phyloP scores from a whole-genome alignment of 179 eudicot genomes.

The Beta corolliflora region DNA sequence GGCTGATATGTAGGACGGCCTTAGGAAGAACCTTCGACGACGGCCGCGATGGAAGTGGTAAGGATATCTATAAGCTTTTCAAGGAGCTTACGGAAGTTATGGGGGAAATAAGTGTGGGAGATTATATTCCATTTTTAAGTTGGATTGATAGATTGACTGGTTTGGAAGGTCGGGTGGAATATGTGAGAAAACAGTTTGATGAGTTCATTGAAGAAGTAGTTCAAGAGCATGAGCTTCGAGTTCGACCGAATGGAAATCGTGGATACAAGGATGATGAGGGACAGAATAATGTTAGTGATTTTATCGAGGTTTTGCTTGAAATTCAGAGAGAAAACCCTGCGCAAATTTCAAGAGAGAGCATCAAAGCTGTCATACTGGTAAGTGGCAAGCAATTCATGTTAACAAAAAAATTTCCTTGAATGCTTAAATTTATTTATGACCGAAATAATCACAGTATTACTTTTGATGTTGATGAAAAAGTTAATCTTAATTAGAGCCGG shows the following conservation, averaged over 20 bases:
- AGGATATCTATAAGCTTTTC: constrained; percentile 20
- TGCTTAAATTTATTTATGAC: no score
- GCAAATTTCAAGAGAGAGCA: constrained; percentile 22
- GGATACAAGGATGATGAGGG: background rate
- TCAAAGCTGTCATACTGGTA: constrained; percentile 35
- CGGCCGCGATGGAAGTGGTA: background rate
- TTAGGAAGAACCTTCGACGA: constrained; percentile 45
- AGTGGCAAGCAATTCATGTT: constrained; percentile 22
- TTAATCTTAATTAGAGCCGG: no score
- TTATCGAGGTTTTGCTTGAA: constrained; percentile 39
- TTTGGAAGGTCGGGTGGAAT: constrained; percentile 20
- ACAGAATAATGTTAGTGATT: constrained; percentile 16
- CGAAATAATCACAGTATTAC: no score
- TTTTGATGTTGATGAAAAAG: no score
- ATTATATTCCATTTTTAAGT: constrained; percentile 43
- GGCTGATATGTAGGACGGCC: constrained; percentile 40
- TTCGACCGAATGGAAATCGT: background rate
- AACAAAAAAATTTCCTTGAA: no score
- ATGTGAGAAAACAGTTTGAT: constrained; percentile 25
- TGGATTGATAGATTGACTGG: constrained; percentile 43
- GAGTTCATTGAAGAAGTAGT: constrained; percentile 32
- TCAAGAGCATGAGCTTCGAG: constrained; percentile 27
- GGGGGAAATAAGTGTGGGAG: constrained; percentile 40
- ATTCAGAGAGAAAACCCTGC: constrained; percentile 33
- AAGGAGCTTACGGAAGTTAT: constrained; percentile 27